Percentiles rank a stretch among this genome's conserved stretches.
These are phyloP conservation scores for Gentiana straminea DNA, from an alignment of 257 asterid species.

Conservation along the genomic window DNA sequence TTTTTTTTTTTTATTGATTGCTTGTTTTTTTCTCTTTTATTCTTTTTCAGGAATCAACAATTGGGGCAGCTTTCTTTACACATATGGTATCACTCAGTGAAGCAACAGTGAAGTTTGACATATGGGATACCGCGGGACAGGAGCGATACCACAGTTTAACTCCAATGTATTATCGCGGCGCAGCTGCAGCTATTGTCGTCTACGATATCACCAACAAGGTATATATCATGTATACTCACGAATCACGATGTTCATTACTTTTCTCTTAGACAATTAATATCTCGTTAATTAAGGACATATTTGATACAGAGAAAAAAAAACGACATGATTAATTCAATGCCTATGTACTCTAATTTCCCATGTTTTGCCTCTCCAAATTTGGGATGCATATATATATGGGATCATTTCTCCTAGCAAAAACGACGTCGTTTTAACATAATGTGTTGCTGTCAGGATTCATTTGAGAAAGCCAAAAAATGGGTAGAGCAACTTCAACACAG, in stretches of 20 bases:
- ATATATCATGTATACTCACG: not conserved
- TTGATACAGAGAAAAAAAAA: too few relatives aligned
- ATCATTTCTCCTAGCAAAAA: too few relatives aligned
- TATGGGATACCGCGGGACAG: slow-evolving; percentile 32
- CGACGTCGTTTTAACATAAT: too few relatives aligned
- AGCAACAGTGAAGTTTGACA: slow-evolving; percentile 23
- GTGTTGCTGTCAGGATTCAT: slow-evolving; percentile 15
- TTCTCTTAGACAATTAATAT: too few relatives aligned
- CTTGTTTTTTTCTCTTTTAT: not conserved
- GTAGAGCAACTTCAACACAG: slow-evolving; percentile 16
- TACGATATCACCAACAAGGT: slow-evolving; percentile 25
- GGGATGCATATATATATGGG: too few relatives aligned
- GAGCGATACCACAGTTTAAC: slow-evolving; percentile 29
- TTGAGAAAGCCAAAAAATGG: slow-evolving; percentile 26
- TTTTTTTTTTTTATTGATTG: not conserved
- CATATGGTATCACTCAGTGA: slow-evolving; percentile 22
- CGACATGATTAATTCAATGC: too few relatives aligned
- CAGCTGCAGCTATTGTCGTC: slow-evolving; percentile 24
- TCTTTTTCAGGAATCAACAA: slow-evolving; percentile 21
- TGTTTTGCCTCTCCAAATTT: too few relatives aligned
- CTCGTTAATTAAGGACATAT: too few relatives aligned
- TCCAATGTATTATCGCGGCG: slow-evolving; percentile 33
- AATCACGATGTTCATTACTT: too few relatives aligned
- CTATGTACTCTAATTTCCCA: too few relatives aligned
- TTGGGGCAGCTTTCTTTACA: slow-evolving; percentile 32